These are phyloP conservation scores for Rubroshorea leprosula DNA, from an alignment of 345 rosid species.

Conservation along the genomic window DNA sequence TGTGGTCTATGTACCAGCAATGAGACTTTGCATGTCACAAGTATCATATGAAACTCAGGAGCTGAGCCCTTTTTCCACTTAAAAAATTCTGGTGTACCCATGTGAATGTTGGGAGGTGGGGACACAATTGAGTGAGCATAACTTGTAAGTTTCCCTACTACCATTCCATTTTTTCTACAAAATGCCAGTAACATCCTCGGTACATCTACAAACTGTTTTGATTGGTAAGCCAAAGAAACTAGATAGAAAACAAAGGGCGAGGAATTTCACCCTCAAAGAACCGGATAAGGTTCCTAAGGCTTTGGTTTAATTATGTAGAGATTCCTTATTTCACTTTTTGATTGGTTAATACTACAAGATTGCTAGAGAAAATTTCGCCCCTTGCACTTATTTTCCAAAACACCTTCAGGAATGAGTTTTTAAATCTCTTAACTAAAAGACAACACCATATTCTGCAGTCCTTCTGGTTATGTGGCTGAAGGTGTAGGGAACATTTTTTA, in stretches of 20 bases:
- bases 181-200: constrained; percentile 17
- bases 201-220: not conserved
- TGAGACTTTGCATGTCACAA: constrained; percentile 15
- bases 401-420: not conserved
- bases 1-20: constrained; percentile 31
- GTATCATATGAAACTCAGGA: constrained; percentile 7
- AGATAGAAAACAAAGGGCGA: not conserved
- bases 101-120: no score
- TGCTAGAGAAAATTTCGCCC: not conserved
- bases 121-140: constrained; percentile 22
- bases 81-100: no score
- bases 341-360: no score
- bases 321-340: not conserved
- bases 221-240: not conserved
- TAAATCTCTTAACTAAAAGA: constrained; percentile 16
- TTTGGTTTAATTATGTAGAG: constrained; percentile 12
- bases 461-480: constrained; percentile 30
- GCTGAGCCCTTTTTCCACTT: constrained; percentile 11
- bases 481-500: no score
- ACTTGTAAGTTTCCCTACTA: constrained; percentile 9
- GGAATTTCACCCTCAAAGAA: constrained; percentile 13
- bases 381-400: no score
- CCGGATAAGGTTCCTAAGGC: constrained; percentile 23
- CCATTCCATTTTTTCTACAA: not conserved
- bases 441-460: constrained; percentile 19